phyloP scores from a whole-genome alignment of 2,329 filamentous ascomycete species.

The Pseudogymnoascus sp. region DNA sequence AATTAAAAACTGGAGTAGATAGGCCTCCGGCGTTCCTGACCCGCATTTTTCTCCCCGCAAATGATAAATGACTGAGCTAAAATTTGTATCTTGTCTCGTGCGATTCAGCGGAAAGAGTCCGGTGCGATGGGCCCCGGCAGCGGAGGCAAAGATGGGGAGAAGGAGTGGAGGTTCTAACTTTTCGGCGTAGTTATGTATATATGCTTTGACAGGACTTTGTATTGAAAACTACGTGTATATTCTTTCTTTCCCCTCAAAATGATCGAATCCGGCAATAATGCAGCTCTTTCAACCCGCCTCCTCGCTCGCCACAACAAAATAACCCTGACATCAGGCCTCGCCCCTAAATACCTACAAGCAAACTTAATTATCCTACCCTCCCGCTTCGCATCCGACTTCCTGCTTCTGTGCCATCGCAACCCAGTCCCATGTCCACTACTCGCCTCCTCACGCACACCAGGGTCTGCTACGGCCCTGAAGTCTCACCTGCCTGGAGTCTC shows the following conservation, averaged over 20 bases:
- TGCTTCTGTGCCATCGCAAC: constrained; percentile 50
- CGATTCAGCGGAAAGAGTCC: constrained; percentile 4
- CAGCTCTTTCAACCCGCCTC: constrained; percentile 12
- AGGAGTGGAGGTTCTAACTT: neutral
- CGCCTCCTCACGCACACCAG: constrained; percentile 40
- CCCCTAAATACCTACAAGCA: constrained; percentile 50
- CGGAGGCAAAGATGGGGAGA: neutral
- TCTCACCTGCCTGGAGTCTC: constrained; percentile 29
- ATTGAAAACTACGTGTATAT: neutral
- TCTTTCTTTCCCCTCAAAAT: neutral
- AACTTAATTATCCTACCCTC: constrained; percentile 54
- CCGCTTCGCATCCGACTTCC: constrained; percentile 49
- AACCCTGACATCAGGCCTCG: constrained; percentile 43
- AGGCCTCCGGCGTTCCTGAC: neutral
- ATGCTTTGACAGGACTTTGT: neutral
- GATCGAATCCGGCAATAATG: neutral
- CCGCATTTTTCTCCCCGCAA: neutral
- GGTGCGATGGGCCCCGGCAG: neutral
- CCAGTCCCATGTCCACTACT: constrained; percentile 55
- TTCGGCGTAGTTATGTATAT: constrained; percentile 3
- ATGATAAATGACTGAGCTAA: neutral
- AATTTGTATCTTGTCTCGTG: neutral
- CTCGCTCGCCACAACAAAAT: constrained; percentile 15
- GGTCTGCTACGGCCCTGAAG: constrained; percentile 35
- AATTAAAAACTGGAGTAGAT: neutral